Evolutionary conservation across 495 filamentous ascomycete species (phyloP).

Genomic region (Podospora anserina): DNA sequence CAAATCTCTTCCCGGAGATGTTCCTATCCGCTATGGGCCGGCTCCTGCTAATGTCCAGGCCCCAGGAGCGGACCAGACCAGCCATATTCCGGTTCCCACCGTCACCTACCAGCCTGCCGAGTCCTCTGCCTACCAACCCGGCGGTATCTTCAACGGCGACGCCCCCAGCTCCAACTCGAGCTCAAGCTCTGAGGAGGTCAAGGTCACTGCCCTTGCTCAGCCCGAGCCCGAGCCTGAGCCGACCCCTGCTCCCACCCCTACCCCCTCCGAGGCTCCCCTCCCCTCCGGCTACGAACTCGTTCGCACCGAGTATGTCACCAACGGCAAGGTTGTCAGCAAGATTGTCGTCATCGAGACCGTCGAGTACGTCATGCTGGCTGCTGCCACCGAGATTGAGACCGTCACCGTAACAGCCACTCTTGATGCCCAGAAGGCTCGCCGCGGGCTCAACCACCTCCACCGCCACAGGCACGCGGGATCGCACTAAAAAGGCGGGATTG

Average conservation of each 20-base stretch:
- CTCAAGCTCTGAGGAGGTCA: conserved; percentile 4
- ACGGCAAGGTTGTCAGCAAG: conserved; percentile 39
- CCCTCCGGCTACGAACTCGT: conserved; percentile 35
- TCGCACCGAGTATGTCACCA: conserved; percentile 45
- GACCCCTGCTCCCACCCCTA: conserved; percentile 26
- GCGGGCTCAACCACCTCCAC: conserved; percentile 21
- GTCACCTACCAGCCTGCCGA: conserved; percentile 23
- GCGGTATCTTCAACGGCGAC: conserved; percentile 29
- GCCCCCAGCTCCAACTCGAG: not conserved
- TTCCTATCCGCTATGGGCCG: conserved; percentile 37
- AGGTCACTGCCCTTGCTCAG: conserved; percentile 5
- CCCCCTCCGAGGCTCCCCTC: conserved; percentile 19
- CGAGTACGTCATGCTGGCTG: conserved; percentile 40
- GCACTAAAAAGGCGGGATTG: conserved; percentile 11
- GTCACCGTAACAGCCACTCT: conserved; percentile 29
- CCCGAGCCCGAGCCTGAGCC: conserved; percentile 10
- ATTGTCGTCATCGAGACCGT: conserved; percentile 46
- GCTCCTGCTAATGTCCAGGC: conserved; percentile 30
- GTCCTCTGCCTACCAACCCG: conserved; percentile 22
- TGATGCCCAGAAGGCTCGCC: conserved; percentile 24
- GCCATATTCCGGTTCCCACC: conserved; percentile 22
- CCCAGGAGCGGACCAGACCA: conserved; percentile 16
- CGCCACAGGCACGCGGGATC: conserved; percentile 20
- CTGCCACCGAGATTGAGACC: conserved; percentile 15
- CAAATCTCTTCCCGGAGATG: conserved; percentile 38